These are phyloP conservation scores for Ploettnerulaceae sp. DNA, from an alignment of 2,329 filamentous ascomycete species.

Conservation along the genomic window DNA sequence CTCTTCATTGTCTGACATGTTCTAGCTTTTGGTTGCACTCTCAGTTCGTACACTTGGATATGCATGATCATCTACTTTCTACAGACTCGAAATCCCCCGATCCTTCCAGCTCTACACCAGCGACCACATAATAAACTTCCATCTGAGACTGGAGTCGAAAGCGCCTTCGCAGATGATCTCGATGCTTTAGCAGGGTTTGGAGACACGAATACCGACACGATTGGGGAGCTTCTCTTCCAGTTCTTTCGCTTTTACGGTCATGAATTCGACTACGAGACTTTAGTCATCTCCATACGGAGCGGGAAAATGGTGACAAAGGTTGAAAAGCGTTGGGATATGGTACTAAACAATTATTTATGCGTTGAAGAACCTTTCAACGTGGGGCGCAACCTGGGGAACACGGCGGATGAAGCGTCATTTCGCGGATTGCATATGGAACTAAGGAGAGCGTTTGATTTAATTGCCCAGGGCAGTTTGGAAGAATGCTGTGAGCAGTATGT, in stretches of 20 bases:
- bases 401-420: slow-evolving; percentile 92
- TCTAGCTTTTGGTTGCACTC: slow-evolving; percentile 80
- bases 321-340: slow-evolving; percentile 83
- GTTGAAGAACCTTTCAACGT: slow-evolving; percentile 97
- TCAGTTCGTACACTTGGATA: slow-evolving; percentile 99
- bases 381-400: slow-evolving; percentile 86
- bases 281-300: slow-evolving; percentile 78
- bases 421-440: slow-evolving; percentile 86
- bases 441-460: slow-evolving; percentile 77
- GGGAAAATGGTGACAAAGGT: slow-evolving; percentile 74
- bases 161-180: slow-evolving; percentile 83
- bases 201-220: slow-evolving; percentile 69
- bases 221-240: slow-evolving; percentile 84
- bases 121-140: slow-evolving; percentile 57
- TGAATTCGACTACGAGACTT: slow-evolving; percentile 83
- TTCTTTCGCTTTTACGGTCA: slow-evolving; percentile 96
- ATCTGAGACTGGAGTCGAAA: slow-evolving; percentile 59
- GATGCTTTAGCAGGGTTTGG: slow-evolving; percentile 71
- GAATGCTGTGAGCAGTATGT: slow-evolving; percentile 85
- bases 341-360: slow-evolving; percentile 77
- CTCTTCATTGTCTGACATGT: slow-evolving; percentile 16
- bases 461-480: slow-evolving; percentile 72
- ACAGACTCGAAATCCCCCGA: slow-evolving; percentile 76
- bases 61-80: slow-evolving; percentile 97
- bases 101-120: slow-evolving; percentile 82